phyloP scores from a whole-genome alignment of 345 rosid genomes.

The Stellera chamaejasme region DNA sequence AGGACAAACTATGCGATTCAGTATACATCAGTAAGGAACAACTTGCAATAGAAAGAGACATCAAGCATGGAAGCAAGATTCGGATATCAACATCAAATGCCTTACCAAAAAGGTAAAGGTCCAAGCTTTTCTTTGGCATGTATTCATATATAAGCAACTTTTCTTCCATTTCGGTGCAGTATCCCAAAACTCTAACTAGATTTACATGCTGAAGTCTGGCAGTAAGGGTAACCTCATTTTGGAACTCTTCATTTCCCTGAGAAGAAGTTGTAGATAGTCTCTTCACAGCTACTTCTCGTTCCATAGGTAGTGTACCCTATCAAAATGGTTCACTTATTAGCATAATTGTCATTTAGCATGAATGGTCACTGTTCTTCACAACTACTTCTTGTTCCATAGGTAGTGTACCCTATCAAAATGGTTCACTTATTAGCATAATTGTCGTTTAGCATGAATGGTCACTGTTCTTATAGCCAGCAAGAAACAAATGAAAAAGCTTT shows the following conservation, averaged over 20 bases:
- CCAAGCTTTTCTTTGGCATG: conserved; percentile 18
- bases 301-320: conserved; percentile 14
- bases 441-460: too few species aligned
- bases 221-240: conserved; percentile 22
- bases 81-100: conserved; percentile 5
- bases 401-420: conserved; percentile 13
- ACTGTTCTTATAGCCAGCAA: neutral
- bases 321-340: neutral
- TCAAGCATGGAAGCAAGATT: neutral
- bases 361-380: conserved; percentile 4
- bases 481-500: too few species aligned
- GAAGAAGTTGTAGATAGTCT: conserved; percentile 19
- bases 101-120: conserved; percentile 20
- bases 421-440: neutral
- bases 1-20: too few species aligned
- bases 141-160: conserved; percentile 14
- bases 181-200: conserved; percentile 17
- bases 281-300: conserved; percentile 19
- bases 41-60: neutral
- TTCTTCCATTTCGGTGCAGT: conserved; percentile 12
- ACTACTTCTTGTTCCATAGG: conserved; percentile 14
- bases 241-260: conserved; percentile 15
- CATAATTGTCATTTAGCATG: neutral
- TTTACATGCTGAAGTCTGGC: conserved; percentile 17
- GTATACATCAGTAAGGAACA: neutral